These are phyloP conservation scores for Pseudogymnoascus sp. DNA, from an alignment of 2,329 filamentous ascomycete species.

Conservation along the genomic window DNA sequence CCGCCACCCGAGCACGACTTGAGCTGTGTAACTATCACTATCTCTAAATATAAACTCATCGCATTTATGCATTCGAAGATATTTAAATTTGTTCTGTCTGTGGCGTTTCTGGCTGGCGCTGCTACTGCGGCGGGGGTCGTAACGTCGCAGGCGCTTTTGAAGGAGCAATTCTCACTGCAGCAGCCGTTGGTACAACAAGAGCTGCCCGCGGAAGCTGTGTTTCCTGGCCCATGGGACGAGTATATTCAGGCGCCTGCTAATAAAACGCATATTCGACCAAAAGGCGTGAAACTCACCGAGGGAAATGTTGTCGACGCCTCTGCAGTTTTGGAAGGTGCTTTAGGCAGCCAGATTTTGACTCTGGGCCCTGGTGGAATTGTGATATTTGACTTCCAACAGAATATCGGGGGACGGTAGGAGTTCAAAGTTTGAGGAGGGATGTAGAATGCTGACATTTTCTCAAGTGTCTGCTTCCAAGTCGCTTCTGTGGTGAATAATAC, in stretches of 20 bases:
- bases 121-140: not conserved
- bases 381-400: conserved; percentile 34
- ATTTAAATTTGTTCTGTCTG: not conserved
- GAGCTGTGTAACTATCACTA: not conserved
- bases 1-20: not conserved
- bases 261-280: conserved; percentile 29
- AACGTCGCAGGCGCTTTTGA: not conserved
- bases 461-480: conserved; percentile 31
- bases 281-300: conserved; percentile 27
- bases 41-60: not conserved
- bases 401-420: conserved; percentile 33
- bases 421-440: not conserved
- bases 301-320: conserved; percentile 25
- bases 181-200: conserved; percentile 6
- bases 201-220: conserved; percentile 28
- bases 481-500: conserved; percentile 24
- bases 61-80: not conserved
- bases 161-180: not conserved
- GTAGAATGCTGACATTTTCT: not conserved
- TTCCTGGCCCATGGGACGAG: conserved; percentile 33
- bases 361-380: conserved; percentile 27
- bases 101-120: not conserved
- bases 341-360: conserved; percentile 6
- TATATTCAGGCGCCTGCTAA: conserved; percentile 31
- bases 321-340: conserved; percentile 14